Conservation (phyloP, 2,329 filamentous ascomycete genomes). For the Bisporella sp. region DNA sequence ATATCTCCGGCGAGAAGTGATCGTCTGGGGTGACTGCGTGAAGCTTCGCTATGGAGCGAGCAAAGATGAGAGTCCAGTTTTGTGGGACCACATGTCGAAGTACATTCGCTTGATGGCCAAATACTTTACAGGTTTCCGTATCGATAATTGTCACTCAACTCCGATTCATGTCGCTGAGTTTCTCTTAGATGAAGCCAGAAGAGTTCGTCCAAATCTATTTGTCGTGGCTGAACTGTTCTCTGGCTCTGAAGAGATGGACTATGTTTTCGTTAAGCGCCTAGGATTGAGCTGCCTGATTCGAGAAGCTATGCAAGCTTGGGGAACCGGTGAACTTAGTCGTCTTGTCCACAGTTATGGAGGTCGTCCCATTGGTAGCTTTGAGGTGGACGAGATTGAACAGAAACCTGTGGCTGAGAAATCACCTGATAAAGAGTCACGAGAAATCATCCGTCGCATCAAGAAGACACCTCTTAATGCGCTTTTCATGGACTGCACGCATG, state of each 20-base stretch:
- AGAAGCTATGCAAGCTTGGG: constrained; percentile 98
- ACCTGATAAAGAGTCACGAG: constrained; percentile 26
- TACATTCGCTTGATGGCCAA: constrained; percentile 91
- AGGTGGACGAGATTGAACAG: constrained; percentile 67
- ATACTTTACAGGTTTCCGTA: constrained; percentile 90
- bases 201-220: constrained; percentile 79
- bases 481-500: constrained; percentile 99
- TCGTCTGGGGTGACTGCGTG: constrained; percentile 97
- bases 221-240: constrained; percentile 95
- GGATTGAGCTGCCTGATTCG: constrained; percentile 88
- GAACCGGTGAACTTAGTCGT: constrained; percentile 83
- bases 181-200: constrained; percentile 87
- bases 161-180: constrained; percentile 92
- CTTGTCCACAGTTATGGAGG: constrained; percentile 92
- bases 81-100: constrained; percentile 93
- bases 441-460: constrained; percentile 70
- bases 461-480: constrained; percentile 86
- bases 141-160: constrained; percentile 97
- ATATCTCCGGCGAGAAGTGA: constrained; percentile 94
- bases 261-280: constrained; percentile 87
- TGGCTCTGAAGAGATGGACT: constrained; percentile 92
- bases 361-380: constrained; percentile 92
- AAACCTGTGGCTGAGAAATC: constrained; percentile 20
- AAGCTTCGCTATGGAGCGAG: constrained; percentile 84
- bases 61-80: constrained; percentile 79